These are phyloP conservation scores for Coemansia sp. DNA, from an alignment of 371 early-diverging fungal species.

Conservation along the genomic window DNA sequence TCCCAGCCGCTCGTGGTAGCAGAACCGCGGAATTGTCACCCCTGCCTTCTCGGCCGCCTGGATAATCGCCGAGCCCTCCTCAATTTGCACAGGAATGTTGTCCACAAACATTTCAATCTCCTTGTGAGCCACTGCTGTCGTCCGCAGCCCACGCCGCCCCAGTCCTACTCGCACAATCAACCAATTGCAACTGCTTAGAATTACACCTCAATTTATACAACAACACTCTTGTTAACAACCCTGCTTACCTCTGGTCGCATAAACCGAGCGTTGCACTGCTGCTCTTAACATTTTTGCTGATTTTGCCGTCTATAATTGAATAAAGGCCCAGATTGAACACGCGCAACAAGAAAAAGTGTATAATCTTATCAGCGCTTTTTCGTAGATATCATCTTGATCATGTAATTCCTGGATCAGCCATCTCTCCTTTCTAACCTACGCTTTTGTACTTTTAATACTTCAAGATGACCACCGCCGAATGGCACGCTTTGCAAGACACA, in stretches of 20 bases:
- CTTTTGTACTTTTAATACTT: not conserved
- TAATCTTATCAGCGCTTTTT: not conserved
- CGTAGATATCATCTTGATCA: not conserved
- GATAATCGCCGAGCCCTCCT: constrained; percentile 91
- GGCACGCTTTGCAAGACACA: constrained; percentile 56
- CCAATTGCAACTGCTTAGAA: not conserved
- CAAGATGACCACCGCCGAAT: constrained; percentile 46
- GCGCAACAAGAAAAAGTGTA: not conserved
- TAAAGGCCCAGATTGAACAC: not conserved
- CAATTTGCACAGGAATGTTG: constrained; percentile 86
- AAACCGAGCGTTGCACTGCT: constrained; percentile 4
- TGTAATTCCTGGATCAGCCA: not conserved
- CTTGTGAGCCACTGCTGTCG: constrained; percentile 14
- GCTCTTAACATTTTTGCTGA: constrained; percentile 20
- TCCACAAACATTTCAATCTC: constrained; percentile 82
- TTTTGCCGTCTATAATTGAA: constrained; percentile 3
- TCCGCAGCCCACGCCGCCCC: constrained; percentile 14
- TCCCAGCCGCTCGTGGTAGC: constrained; percentile 95
- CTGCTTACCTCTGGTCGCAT: not conserved
- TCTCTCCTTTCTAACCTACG: not conserved
- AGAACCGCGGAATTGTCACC: constrained; percentile 92
- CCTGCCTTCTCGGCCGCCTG: constrained; percentile 95
- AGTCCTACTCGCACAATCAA: not conserved
- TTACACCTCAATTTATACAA: not conserved
- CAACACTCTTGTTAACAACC: not conserved